Evolutionary conservation across 2,329 filamentous ascomycete species (phyloP).

Genomic region (Boeremia lycopersici): DNA sequence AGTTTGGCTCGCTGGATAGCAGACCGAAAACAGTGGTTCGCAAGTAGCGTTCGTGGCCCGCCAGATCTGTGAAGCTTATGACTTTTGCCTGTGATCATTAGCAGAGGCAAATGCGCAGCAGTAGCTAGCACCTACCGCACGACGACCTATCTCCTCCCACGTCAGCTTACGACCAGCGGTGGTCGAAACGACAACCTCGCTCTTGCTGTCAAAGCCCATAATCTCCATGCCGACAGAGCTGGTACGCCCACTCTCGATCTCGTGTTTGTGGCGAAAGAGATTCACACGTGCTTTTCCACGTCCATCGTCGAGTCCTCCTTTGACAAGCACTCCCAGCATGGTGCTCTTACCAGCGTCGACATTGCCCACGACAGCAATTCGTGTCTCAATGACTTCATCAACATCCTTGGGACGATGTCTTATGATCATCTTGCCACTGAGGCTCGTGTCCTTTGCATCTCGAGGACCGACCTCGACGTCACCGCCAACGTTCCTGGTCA

Average conservation of each 20-base stretch:
- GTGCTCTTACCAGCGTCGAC: conserved; percentile 98
- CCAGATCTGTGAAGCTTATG: conserved; percentile 93
- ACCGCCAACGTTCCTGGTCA: conserved; percentile 89
- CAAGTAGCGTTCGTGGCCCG: conserved; percentile 93
- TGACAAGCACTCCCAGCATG: conserved; percentile 92
- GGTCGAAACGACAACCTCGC: conserved; percentile 80
- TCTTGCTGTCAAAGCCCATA: conserved; percentile 90
- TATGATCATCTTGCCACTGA: conserved; percentile 85
- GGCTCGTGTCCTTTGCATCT: conserved; percentile 71
- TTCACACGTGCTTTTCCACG: conserved; percentile 93
- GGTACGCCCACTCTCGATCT: conserved; percentile 92
- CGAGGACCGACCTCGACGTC: conserved; percentile 71
- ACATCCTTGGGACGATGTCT: conserved; percentile 73
- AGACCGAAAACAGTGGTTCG: conserved; percentile 96
- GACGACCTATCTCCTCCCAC: conserved; percentile 97
- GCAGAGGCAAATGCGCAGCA: not conserved
- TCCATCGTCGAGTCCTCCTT: conserved; percentile 93
- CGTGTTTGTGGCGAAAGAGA: conserved; percentile 96
- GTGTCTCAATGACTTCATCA: conserved; percentile 91
- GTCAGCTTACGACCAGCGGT: conserved; percentile 85
- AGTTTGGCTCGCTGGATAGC: conserved; percentile 92
- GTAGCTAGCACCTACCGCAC: conserved; percentile 62
- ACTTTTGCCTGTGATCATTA: conserved; percentile 71
- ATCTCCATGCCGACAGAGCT: conserved; percentile 97
- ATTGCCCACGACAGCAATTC: conserved; percentile 97